phyloP scores from a whole-genome alignment of 2,329 filamentous ascomycete species.

The Magnaporthales sp. region DNA sequence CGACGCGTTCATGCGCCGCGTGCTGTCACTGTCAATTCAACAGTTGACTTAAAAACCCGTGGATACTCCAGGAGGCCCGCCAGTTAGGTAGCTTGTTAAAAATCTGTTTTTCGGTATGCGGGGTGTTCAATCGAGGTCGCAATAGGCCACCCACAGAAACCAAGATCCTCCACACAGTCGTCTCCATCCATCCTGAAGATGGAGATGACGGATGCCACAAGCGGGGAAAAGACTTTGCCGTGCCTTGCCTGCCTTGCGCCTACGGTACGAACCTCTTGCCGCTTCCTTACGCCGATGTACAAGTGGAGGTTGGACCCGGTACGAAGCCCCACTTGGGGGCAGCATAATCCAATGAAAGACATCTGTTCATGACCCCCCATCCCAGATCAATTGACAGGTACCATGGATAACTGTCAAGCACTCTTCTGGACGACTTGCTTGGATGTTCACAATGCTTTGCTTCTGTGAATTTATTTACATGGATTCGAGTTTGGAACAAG shows the following conservation, averaged over 20 bases:
- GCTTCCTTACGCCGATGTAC: neutral
- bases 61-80: neutral
- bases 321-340: neutral
- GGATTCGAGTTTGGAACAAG: neutral
- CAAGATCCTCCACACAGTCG: neutral
- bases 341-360: neutral
- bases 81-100: neutral
- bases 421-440: neutral
- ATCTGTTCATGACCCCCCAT: neutral
- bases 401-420: neutral
- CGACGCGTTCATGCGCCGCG: neutral
- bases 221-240: neutral
- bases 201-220: neutral
- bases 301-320: neutral
- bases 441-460: neutral
- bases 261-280: neutral
- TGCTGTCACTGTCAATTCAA: neutral
- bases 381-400: neutral
- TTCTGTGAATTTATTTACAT: neutral
- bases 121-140: neutral
- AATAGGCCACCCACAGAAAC: neutral
- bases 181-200: neutral
- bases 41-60: neutral
- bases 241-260: neutral
- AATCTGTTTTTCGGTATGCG: neutral